Base-by-base conservation (phyloP, 2,329 filamentous ascomycete species). In the Monosporascus sp. region DNA sequence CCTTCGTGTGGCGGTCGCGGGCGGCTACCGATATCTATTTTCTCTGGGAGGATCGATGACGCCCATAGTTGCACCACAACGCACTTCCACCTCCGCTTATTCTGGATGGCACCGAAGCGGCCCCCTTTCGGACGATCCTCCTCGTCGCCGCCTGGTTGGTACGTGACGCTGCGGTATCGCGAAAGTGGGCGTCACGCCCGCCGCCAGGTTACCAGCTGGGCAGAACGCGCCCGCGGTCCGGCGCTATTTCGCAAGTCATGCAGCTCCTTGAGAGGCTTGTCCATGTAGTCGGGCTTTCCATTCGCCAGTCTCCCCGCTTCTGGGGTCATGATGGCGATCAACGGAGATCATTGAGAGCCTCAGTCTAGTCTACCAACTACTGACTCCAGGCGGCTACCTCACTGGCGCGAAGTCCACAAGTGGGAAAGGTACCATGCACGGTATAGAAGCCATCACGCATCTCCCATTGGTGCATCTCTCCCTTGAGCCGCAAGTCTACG, bases 151-250 rank as follows among this genome's bases (percentile, higher is more conserved):
- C 45, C 52, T 58, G 54, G 57, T 53, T 55, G 52, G 52, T 57
- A 56, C 50, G 50, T 50, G 54, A 51, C n/a, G 24, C 35, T 37
- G 20, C 15, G 49, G 55, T 53, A 53, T 55, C 51, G 58, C 51
- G 53, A 56, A 50, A 51, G 56, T 58, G 53, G 58, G 62, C 63
- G 63, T 59, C 57, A 64, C 63, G 61, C 62, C 52, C 51, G 55
- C 59, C 43, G 43, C 31, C 31, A 35, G 31, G 11, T 14, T 35
- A 14, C 11, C 31, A 35, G 17, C 18, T 18, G 38, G 17, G 38
- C 6, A n/a, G 38, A 17, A 41, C 17, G 38, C 38, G 38, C 17
- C 38, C 7, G 38, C 17, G 18, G 5, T 20, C 38, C 17, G 5
- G 17, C 17, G 18, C 18, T n/a, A 41, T 41, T 7, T n/a, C 38